A percentile compares a stretch with the other conserved stretches of the same genome.
Conservation (phyloP, 106 monocot genomes). For the Chionographis japonica region DNA sequence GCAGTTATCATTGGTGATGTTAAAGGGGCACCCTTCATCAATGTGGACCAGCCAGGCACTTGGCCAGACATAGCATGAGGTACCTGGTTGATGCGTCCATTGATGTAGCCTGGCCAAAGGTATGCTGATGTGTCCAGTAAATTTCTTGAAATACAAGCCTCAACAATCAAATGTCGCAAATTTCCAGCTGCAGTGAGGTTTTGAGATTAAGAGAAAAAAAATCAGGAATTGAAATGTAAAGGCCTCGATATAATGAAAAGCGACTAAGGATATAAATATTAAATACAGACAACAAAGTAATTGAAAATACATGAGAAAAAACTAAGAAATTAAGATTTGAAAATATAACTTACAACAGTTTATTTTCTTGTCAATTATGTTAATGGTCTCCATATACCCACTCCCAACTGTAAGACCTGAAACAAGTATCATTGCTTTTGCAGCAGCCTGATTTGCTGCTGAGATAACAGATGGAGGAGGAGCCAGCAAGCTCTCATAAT, state of each 20-base stretch:
- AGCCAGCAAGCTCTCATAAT: constrained; percentile 74
- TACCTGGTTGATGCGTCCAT: constrained; percentile 49
- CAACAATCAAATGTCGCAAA: constrained; percentile 94
- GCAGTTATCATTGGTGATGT: constrained; percentile 57
- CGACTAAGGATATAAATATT: too few relatives aligned
- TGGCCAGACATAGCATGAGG: constrained; percentile 58
- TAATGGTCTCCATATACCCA: constrained; percentile 51
- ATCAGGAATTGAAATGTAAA: too few relatives aligned
- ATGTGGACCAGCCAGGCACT: constrained; percentile 73
- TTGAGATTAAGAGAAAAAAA: background rate
- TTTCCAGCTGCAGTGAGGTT: constrained; percentile 71
- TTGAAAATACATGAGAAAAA: background rate
- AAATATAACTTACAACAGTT: constrained; percentile 57
- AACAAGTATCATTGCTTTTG: constrained; percentile 81
- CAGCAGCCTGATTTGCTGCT: constrained; percentile 89
- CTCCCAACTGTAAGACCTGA: constrained; percentile 60
- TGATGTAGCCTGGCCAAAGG: constrained; percentile 83
- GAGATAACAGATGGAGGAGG: constrained; percentile 67
- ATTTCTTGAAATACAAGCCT: constrained; percentile 89
- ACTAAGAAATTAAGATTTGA: background rate
- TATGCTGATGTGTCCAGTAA: constrained; percentile 91
- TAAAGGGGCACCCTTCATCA: constrained; percentile 79
- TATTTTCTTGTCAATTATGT: constrained; percentile 47
- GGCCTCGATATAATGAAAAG: too few relatives aligned
- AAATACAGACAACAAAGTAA: background rate